Conservation (phyloP, 2,329 filamentous ascomycete species). For the Periconia macrospinosa region DNA sequence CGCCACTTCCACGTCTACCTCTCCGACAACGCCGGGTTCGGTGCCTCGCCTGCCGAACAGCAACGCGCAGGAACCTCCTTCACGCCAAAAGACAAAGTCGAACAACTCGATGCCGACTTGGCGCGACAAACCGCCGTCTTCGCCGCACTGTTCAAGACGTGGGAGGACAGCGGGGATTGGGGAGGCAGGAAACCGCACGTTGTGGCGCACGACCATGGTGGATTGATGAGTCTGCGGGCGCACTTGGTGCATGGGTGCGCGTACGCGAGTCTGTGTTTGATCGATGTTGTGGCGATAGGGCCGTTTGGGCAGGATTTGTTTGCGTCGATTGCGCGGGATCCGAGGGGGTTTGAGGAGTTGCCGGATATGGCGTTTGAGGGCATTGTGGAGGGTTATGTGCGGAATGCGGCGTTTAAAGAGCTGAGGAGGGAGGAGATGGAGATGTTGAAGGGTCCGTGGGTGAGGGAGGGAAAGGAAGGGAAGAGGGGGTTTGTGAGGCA, state of each 20-base stretch:
- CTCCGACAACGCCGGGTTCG: slow-evolving; percentile 25
- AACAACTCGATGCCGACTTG: slow-evolving; percentile 16
- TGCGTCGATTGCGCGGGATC: slow-evolving; percentile 15
- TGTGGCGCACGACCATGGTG: slow-evolving; percentile 23
- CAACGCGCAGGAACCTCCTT: not conserved
- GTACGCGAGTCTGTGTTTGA: slow-evolving; percentile 20
- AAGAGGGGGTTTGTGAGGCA: slow-evolving; percentile 21
- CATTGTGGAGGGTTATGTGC: slow-evolving; percentile 21
- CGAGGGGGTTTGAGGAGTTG: slow-evolving; percentile 12
- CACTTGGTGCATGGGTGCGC: slow-evolving; percentile 15
- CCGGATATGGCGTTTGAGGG: slow-evolving; percentile 20
- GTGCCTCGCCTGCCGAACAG: slow-evolving; percentile 1
- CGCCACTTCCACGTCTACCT: slow-evolving; percentile 19
- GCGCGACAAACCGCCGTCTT: slow-evolving; percentile 19
- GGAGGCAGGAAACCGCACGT: slow-evolving; percentile 13
- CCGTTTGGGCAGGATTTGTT: slow-evolving; percentile 23
- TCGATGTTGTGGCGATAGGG: slow-evolving; percentile 23
- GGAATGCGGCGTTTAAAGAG: slow-evolving; percentile 14
- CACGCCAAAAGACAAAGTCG: slow-evolving; percentile 2
- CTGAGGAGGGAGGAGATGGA: slow-evolving; percentile 10
- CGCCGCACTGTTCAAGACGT: slow-evolving; percentile 17
- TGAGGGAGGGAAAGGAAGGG: slow-evolving; percentile 11
- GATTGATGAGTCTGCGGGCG: slow-evolving; percentile 23
- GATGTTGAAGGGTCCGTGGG: slow-evolving; percentile 18
- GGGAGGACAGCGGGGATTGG: slow-evolving; percentile 11